These are phyloP conservation scores for Hyphopichia fennica DNA, from an alignment of 1,139 yeast species.

Conservation along the genomic window DNA sequence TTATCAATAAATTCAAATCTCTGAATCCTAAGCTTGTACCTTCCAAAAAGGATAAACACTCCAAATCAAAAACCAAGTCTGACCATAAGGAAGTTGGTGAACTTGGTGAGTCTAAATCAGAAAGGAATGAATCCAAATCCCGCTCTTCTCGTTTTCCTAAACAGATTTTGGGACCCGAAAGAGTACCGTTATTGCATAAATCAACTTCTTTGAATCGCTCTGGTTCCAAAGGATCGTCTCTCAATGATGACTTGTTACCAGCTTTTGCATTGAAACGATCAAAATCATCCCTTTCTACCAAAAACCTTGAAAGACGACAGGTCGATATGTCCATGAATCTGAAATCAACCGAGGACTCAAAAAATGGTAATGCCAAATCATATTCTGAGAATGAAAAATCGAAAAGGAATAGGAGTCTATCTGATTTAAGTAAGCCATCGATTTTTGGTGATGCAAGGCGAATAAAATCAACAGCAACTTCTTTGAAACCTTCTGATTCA, in stretches of 20 bases:
- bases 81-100: neutral
- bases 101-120: neutral
- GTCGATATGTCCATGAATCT: constrained; percentile 39
- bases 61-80: constrained; percentile 5
- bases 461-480: constrained; percentile 11
- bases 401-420: neutral
- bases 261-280: constrained; percentile 39
- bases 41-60: constrained; percentile 4
- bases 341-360: constrained; percentile 5
- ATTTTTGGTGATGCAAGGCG: constrained; percentile 32
- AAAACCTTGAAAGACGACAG: constrained; percentile 44
- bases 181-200: constrained; percentile 16
- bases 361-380: constrained; percentile 4
- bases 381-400: neutral
- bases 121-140: neutral
- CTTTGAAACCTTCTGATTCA: neutral
- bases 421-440: constrained; percentile 10
- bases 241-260: constrained; percentile 23
- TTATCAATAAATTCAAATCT: constrained; percentile 52
- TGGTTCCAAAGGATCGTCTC: neutral
- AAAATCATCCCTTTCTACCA: constrained; percentile 43
- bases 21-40: constrained; percentile 35
- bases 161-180: constrained; percentile 14
- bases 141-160: constrained; percentile 18
- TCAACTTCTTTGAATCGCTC: constrained; percentile 1